Evolutionary conservation across 2,329 filamentous ascomycete genomes (phyloP).

Genomic region (Trichophyton simii): DNA sequence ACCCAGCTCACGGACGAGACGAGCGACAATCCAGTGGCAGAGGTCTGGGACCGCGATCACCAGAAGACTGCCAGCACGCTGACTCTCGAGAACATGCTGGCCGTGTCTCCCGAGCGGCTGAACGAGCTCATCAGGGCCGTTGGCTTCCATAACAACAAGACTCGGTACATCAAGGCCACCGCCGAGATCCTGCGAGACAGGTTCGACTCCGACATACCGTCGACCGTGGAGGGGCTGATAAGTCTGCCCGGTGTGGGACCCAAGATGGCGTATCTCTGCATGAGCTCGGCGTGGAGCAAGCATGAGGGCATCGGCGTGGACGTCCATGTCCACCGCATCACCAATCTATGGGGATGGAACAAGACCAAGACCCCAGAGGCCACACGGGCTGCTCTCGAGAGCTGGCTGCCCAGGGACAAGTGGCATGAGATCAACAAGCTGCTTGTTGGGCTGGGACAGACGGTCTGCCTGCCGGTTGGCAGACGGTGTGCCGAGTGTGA

Average conservation of each 20-base stretch:
- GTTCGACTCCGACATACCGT: slow-evolving; percentile 64
- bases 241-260: slow-evolving; percentile 77
- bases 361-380: slow-evolving; percentile 69
- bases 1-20: slow-evolving; percentile 46
- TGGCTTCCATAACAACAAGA: slow-evolving; percentile 93
- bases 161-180: slow-evolving; percentile 64
- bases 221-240: slow-evolving; percentile 61
- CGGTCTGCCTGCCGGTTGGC: slow-evolving; percentile 68
- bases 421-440: slow-evolving; percentile 91
- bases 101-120: slow-evolving; percentile 51
- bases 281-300: slow-evolving; percentile 61
- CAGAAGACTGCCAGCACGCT: slow-evolving; percentile 37
- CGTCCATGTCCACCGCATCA: slow-evolving; percentile 89
- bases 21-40: background rate
- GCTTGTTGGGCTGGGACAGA: slow-evolving; percentile 79
- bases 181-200: slow-evolving; percentile 60
- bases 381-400: slow-evolving; percentile 61
- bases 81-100: slow-evolving; percentile 64
- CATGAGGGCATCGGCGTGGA: slow-evolving; percentile 79
- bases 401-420: slow-evolving; percentile 69
- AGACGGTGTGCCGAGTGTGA: slow-evolving; percentile 76
- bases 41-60: slow-evolving; percentile 11
- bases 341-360: slow-evolving; percentile 89
- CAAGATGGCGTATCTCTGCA: slow-evolving; percentile 86
- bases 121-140: slow-evolving; percentile 72